A percentile compares a stretch with the other conserved stretches of the same genome.
Conservation (phyloP, 1,284 basidiomycete genomes). For the Naganishia cerealis region DNA sequence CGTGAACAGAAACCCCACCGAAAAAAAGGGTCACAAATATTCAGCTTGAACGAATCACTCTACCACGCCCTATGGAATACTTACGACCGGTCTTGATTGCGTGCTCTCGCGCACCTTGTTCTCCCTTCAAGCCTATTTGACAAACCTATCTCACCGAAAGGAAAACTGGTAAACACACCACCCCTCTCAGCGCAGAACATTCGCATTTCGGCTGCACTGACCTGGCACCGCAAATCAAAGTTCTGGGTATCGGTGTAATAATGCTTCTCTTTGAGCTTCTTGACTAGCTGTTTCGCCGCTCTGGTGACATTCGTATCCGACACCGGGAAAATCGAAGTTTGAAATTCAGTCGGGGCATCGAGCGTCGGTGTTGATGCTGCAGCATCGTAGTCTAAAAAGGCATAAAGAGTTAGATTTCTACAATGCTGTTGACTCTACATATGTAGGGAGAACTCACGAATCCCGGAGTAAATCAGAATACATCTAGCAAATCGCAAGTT, state of each 20-base stretch:
- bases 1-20: not conserved
- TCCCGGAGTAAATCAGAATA: conserved; percentile 83
- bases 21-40: not conserved
- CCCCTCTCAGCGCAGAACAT: not conserved
- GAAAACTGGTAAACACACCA: conserved; percentile 3
- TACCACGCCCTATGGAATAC: not conserved
- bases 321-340: conserved; percentile 77
- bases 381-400: conserved; percentile 72
- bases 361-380: conserved; percentile 73
- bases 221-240: conserved; percentile 82
- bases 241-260: conserved; percentile 88
- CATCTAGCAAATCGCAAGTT: conserved; percentile 38
- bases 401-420: conserved; percentile 17
- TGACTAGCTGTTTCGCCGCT: conserved; percentile 71
- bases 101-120: conserved; percentile 84
- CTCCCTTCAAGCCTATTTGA: conserved; percentile 74
- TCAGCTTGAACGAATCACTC: not conserved
- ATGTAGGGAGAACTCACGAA: conserved; percentile 57
- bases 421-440: not conserved
- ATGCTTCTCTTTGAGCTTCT: conserved; percentile 68
- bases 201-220: conserved; percentile 46
- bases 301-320: conserved; percentile 62
- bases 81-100: conserved; percentile 58
- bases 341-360: conserved; percentile 76
- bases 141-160: conserved; percentile 48